Evolutionary conservation across 2,329 filamentous ascomycete genomes (phyloP), one percentile per base, ranked within the genome.

Genomic region (Calonectria hongkongensis): DNA sequence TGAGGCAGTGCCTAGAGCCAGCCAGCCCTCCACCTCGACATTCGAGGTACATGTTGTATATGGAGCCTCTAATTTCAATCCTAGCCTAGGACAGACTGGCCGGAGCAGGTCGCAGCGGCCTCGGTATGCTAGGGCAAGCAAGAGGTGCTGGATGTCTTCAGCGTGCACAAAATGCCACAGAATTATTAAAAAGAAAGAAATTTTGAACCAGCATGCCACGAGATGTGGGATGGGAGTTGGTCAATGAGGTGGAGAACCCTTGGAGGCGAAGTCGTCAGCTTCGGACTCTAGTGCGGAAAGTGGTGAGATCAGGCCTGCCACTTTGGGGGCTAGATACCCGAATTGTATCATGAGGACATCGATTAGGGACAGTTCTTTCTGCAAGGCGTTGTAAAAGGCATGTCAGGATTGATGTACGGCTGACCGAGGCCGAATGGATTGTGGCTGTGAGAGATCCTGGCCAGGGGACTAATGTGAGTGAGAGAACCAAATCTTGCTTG

Each of bases 191-290:
- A 27, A 54, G 18, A 51, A 5, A 13, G n/a, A 36, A 25, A 41
- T 25, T 39, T 21, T 36, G n/a, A 33, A 39, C 30, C 12, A 39
- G 21, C 1, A 16, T 58, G 54, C 21, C n/a, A 21, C 13, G 25
- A 21, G 18, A 18, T 60, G 39, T 10, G 12, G 5, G 36, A 64
- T 39, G 30, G 47, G 27, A 27, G 51, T 45, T 67, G 63, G 63
- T 43, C 63, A 18, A 54, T 45, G 43, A 28, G 51, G 33, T 68
- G 47, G 64, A 66, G 68, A 47, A 51, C 36, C 28, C 15, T 41
- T 51, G 39, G 62, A 71, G 69, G 63, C 68, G 63, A 58, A 43
- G 68, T 43, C 30, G 64, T 68, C 69, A 71, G 69, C 69, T 41
- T 71, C 54, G 30, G 39, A 58, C 13, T 48, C 56, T 58, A 27